Base-by-base conservation (phyloP, 352 stramenopile genomes). In the Phytopythium mirpurense region DNA sequence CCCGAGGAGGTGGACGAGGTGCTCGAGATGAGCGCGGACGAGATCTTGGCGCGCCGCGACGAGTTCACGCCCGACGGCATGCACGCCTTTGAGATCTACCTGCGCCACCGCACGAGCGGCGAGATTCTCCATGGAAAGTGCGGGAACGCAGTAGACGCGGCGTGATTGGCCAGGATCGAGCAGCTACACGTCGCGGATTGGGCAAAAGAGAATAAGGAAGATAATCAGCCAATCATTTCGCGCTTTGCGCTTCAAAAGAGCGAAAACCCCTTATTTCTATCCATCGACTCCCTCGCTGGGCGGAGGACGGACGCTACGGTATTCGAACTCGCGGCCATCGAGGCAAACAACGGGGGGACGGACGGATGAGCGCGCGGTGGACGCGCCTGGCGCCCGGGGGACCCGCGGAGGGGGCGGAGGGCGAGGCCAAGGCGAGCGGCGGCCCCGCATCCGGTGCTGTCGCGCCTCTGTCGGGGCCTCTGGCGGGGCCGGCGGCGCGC, bases 1-100 rank as follows among this genome's bases (percentile, higher is more conserved):
- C 51, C 57, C 16, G 83, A 94, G 41, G 83, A 94, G 43, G 83
- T 94, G 16, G 80, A 86, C 36, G 78, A 92, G 45, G 82, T 92
- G 44, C 65, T 90, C 10, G 64, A 72, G 27, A 88, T 94, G 79
- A 86, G 63, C 7, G 65, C 63, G 27, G 66, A 83, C 35, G 83
- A 94, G 58, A 89, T 94, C 41, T 56, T 92, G 23, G 18, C 57
- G 34, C 78, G 74, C 27, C 65, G 67, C 19, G 41, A 51, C 38
- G 74, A 89, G 54, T 92, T 94, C 59, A 94, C 83, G 23, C 81
- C 83, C 16, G 81, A 94, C 58, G 81, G 83, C 56, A 86, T 94
- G 49, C 72, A 82, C 48, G 81, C 83, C 2, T 87, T 94, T 14
- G 64, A 90, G 53, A 71, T 82, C 37, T 94, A 92, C 50, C 57